Evolutionary conservation across 805 yeast genomes (phyloP).

Genomic region (Millerozyma miso): DNA sequence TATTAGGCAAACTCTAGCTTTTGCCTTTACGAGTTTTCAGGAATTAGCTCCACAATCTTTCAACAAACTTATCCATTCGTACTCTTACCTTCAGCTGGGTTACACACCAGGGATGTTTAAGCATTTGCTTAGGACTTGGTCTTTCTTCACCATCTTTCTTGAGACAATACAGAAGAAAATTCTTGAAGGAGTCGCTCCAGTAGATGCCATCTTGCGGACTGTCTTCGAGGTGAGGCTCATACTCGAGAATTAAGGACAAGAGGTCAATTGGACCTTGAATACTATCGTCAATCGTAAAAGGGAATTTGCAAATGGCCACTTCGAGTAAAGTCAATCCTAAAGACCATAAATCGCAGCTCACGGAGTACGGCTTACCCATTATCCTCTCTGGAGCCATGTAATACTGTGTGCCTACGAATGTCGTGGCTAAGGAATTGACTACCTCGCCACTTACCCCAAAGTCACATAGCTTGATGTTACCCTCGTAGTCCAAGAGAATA

Average conservation of each 20-base stretch:
- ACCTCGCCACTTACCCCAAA: conserved; percentile 98
- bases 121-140: conserved; percentile 92
- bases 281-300: conserved; percentile 44
- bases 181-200: conserved; percentile 83
- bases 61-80: conserved; percentile 81
- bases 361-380: conserved; percentile 92
- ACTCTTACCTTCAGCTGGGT: conserved; percentile 72
- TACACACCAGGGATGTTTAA: conserved; percentile 87
- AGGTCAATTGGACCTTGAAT: conserved; percentile 72
- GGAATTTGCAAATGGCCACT: conserved; percentile 90
- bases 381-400: conserved; percentile 99
- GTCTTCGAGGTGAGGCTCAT: conserved; percentile 75
- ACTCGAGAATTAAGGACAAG: conserved; percentile 72
- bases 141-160: conserved; percentile 75
- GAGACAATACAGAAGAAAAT: conserved; percentile 74
- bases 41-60: conserved; percentile 56
- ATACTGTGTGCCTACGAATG: conserved; percentile 95
- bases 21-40: too few species aligned
- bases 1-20: too few species aligned
- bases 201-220: conserved; percentile 67
- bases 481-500: conserved; percentile 67
- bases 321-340: conserved; percentile 77
- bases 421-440: conserved; percentile 89
- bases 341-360: conserved; percentile 96
- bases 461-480: conserved; percentile 90